These are phyloP conservation scores for Nidularia sp. DNA, from an alignment of 768 basidiomycete species.

Conservation along the genomic window DNA sequence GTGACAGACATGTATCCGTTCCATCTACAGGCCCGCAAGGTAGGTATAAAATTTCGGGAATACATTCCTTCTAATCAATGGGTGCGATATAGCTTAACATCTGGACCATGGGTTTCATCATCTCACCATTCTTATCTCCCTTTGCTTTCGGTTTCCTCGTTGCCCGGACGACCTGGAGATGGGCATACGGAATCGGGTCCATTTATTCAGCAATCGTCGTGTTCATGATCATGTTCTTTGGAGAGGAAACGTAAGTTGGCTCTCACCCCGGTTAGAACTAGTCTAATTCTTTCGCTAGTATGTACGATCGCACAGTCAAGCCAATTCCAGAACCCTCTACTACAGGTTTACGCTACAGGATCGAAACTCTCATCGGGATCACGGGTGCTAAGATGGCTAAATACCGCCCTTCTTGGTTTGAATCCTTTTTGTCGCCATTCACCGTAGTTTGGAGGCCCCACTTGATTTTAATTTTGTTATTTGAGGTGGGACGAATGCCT, in stretches of 20 bases:
- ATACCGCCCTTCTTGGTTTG: conserved; percentile 48
- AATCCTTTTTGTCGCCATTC: conserved; percentile 39
- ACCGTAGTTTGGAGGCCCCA: conserved; percentile 64
- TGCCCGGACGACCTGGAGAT: conserved; percentile 54
- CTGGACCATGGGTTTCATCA: conserved; percentile 73
- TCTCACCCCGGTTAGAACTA: not conserved
- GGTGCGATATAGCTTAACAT: conserved; percentile 44
- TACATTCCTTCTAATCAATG: not conserved
- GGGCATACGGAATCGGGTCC: conserved; percentile 65
- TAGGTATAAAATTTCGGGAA: conserved; percentile 13
- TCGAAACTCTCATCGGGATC: conserved; percentile 61
- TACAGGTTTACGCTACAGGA: conserved; percentile 40
- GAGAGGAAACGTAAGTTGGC: conserved; percentile 55
- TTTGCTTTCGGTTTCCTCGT: conserved; percentile 68
- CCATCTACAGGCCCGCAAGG: conserved; percentile 65
- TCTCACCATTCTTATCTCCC: conserved; percentile 61
- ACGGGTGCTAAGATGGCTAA: conserved; percentile 57
- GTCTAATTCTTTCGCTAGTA: conserved; percentile 22
- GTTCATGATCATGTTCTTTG: conserved; percentile 51
- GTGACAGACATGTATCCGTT: conserved; percentile 67
- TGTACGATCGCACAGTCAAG: conserved; percentile 57
- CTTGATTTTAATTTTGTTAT: conserved; percentile 43
- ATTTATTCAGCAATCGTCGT: conserved; percentile 56
- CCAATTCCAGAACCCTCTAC: conserved; percentile 42
- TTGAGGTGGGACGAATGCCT: conserved; percentile 32